Percentiles rank a stretch among this genome's conserved stretches.
Conservation (phyloP, 176 grass and related monocot genomes). For the Lolium perenne region DNA sequence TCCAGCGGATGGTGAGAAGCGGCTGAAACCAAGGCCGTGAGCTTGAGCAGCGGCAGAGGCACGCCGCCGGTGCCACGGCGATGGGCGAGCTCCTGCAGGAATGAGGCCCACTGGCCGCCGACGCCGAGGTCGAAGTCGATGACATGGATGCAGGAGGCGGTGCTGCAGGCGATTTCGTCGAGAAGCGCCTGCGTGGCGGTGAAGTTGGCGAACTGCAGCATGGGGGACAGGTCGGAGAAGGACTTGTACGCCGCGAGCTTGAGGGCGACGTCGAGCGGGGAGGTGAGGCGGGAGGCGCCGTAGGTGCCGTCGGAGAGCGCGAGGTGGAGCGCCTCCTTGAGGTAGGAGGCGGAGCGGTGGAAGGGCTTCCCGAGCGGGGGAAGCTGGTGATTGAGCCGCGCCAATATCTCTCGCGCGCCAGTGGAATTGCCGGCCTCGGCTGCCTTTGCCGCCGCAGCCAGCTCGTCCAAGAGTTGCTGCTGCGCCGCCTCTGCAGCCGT, state of each 20-base stretch:
- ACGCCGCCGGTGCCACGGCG: conserved; percentile 30
- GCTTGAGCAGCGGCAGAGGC: conserved; percentile 57
- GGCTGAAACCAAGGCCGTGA: conserved; percentile 67
- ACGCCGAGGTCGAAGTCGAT: conserved; percentile 86
- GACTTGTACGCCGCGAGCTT: conserved; percentile 80
- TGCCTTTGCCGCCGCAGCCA: conserved; percentile 79
- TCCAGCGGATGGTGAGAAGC: conserved; percentile 72
- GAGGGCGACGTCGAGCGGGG: conserved; percentile 65
- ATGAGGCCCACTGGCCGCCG: conserved; percentile 88
- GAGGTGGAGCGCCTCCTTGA: conserved; percentile 88
- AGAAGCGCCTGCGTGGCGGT: conserved; percentile 79
- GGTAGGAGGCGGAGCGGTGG: conserved; percentile 90
- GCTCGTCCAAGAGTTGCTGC: conserved; percentile 64
- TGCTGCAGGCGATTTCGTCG: conserved; percentile 59
- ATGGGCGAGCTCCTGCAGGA: conserved; percentile 87
- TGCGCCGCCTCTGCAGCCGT: conserved; percentile 46
- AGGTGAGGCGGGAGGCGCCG: conserved; percentile 34
- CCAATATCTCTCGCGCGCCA: conserved; percentile 98
- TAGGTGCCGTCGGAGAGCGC: conserved; percentile 52
- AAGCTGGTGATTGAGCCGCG: conserved; percentile 99
- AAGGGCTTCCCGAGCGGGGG: conserved; percentile 89
- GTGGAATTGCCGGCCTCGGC: conserved; percentile 71
- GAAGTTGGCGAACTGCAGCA: conserved; percentile 84
- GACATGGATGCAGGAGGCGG: conserved; percentile 69
- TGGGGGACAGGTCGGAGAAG: conserved; percentile 80